Percentiles rank a stretch among this genome's conserved stretches.
phyloP scores from a whole-genome alignment of 441 rosid species.

The Gossypium schwendimanii region DNA sequence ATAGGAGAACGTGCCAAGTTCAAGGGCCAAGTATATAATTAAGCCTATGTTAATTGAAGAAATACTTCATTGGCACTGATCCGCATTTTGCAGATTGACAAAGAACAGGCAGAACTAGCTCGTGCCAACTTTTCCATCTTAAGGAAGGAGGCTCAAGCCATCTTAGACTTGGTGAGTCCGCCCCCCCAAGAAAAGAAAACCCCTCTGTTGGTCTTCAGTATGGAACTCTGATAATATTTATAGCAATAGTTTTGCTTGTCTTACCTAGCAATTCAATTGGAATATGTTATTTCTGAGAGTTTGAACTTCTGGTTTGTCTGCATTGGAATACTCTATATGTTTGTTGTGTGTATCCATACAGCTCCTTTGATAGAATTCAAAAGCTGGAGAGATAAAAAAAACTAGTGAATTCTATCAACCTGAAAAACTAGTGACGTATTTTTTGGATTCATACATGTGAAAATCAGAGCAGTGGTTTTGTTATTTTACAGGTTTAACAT shows the following conservation, averaged over 20 bases:
- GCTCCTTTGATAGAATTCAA: not conserved
- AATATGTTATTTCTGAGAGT: not conserved
- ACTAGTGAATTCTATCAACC: not conserved
- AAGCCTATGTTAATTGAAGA: constrained; percentile 1
- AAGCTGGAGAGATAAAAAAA: no score
- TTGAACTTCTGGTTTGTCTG: not conserved
- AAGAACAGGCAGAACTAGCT: constrained; percentile 86
- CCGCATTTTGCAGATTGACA: constrained; percentile 56
- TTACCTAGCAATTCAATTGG: not conserved
- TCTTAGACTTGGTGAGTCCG: constrained; percentile 75
- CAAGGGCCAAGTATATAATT: no score
- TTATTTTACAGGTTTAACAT: not conserved
- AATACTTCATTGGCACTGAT: not conserved
- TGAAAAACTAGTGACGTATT: not conserved
- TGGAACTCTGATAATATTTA: not conserved
- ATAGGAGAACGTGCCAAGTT: no score
- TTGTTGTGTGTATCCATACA: not conserved
- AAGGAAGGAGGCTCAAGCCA: constrained; percentile 81
- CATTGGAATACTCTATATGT: not conserved
- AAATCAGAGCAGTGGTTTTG: not conserved
- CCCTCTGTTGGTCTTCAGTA: not conserved
- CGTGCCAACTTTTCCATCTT: constrained; percentile 74
- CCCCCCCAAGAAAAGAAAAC: no score
- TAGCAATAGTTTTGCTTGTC: not conserved
- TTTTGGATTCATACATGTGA: not conserved